Conservation (phyloP, 805 yeast genomes). For the Nakazawaea populi region DNA sequence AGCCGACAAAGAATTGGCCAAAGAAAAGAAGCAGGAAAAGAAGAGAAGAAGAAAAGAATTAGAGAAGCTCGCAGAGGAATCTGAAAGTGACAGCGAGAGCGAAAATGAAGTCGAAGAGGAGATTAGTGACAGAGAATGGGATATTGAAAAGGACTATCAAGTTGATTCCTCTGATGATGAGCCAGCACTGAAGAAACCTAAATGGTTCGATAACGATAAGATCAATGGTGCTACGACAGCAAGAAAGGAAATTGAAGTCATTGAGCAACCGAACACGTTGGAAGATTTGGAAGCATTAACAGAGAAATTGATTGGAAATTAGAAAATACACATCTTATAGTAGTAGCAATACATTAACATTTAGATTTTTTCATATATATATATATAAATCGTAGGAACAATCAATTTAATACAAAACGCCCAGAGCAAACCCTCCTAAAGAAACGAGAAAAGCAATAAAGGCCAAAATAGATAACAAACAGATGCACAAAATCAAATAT, state of each 20-base stretch:
- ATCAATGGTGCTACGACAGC: constrained; percentile 17
- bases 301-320: constrained; percentile 32
- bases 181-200: constrained; percentile 29
- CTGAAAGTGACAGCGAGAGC: constrained; percentile 30
- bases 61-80: constrained; percentile 45
- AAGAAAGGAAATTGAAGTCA: constrained; percentile 48
- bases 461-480: no score
- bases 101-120: constrained; percentile 17
- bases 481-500: no score
- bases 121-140: constrained; percentile 16
- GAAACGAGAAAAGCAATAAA: no score
- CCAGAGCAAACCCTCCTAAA: no score
- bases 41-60: constrained; percentile 82
- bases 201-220: constrained; percentile 41
- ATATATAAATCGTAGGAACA: not conserved
- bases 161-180: constrained; percentile 20
- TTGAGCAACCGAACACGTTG: constrained; percentile 83
- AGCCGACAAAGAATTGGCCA: constrained; percentile 73
- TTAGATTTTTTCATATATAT: not conserved
- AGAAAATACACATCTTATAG: not conserved
- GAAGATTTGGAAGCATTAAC: constrained; percentile 93
- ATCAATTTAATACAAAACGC: no score
- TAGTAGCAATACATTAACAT: not conserved
- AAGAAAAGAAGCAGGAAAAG: constrained; percentile 77
- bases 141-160: constrained; percentile 37